Conservation (phyloP, 768 basidiomycete species). For the Mycena polygramma region DNA sequence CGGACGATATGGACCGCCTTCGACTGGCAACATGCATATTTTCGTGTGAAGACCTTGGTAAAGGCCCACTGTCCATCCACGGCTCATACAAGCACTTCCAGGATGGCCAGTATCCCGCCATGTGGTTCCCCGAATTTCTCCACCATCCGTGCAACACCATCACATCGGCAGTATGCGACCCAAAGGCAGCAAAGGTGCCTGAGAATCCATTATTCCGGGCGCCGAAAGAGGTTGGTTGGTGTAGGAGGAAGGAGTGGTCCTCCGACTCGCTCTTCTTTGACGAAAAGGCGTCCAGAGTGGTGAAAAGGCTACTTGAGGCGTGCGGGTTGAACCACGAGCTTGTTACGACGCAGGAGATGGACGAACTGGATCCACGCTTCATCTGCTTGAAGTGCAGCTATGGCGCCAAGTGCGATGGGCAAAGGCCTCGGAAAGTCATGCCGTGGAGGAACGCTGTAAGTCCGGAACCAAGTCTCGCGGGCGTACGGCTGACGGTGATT, state of each 20-base stretch:
- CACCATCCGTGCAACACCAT: slow-evolving; percentile 49
- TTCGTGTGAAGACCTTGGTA: slow-evolving; percentile 37
- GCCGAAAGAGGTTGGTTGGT: slow-evolving; percentile 21
- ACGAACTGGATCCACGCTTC: slow-evolving; percentile 46
- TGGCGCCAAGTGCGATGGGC: slow-evolving; percentile 50
- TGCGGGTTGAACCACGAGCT: slow-evolving; percentile 43
- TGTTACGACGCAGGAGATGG: slow-evolving; percentile 46
- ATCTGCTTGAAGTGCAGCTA: slow-evolving; percentile 53
- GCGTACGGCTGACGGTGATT: background rate
- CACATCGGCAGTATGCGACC: background rate
- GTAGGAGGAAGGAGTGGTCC: slow-evolving; percentile 42
- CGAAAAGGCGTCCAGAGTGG: slow-evolving; percentile 46
- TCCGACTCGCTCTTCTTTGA: slow-evolving; percentile 44
- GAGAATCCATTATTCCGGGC: slow-evolving; percentile 35
- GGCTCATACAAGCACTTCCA: slow-evolving; percentile 17
- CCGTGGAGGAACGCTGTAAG: slow-evolving; percentile 52
- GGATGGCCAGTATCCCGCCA: slow-evolving; percentile 29
- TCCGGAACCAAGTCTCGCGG: background rate
- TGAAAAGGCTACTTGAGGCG: slow-evolving; percentile 46
- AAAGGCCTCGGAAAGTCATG: slow-evolving; percentile 45
- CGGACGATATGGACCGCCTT: background rate
- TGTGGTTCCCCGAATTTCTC: slow-evolving; percentile 53
- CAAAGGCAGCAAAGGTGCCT: slow-evolving; percentile 21
- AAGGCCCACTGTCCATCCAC: background rate
- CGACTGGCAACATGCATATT: slow-evolving; percentile 47